phyloP scores from a whole-genome alignment of 2,329 filamentous ascomycete genomes.

The Fusarium sp. region DNA sequence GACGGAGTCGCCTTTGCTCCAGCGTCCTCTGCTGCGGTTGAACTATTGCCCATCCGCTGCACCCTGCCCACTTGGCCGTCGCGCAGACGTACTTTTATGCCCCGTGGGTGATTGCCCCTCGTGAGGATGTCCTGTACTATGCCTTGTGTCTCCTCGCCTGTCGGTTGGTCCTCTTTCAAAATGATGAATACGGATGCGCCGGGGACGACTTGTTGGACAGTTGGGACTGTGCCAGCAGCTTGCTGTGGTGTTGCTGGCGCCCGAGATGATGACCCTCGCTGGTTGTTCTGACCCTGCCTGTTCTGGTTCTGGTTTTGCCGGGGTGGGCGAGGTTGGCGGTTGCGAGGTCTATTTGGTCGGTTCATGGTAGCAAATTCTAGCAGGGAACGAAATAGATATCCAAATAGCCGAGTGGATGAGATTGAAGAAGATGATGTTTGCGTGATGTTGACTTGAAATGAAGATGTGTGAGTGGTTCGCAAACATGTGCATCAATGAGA shows the following conservation, averaged over 20 bases:
- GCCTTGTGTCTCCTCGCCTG: slow-evolving; percentile 77
- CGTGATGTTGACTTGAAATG: background rate
- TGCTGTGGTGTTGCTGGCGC: slow-evolving; percentile 50
- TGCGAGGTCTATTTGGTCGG: slow-evolving; percentile 48
- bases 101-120: slow-evolving; percentile 78
- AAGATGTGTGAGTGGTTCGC: background rate
- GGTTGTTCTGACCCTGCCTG: slow-evolving; percentile 13
- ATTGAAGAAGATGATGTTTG: background rate
- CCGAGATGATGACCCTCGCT: slow-evolving; percentile 29
- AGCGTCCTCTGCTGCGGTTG: slow-evolving; percentile 4
- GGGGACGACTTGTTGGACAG: slow-evolving; percentile 63
- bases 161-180: slow-evolving; percentile 80
- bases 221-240: slow-evolving; percentile 57
- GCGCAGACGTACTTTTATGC: slow-evolving; percentile 80
- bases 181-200: slow-evolving; percentile 78
- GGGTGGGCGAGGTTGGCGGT: slow-evolving; percentile 47
- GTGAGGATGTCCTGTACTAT: slow-evolving; percentile 76
- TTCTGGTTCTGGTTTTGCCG: slow-evolving; percentile 30
- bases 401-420: background rate
- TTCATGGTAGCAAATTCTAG: slow-evolving; percentile 42
- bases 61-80: slow-evolving; percentile 81
- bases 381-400: background rate
- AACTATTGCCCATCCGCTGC: slow-evolving; percentile 65
- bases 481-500: background rate
- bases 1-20: slow-evolving; percentile 15